Evolutionary conservation across 2,329 filamentous ascomycete species (phyloP), one percentile per base, ranked within the genome.

Genomic region (Phoma sp.): DNA sequence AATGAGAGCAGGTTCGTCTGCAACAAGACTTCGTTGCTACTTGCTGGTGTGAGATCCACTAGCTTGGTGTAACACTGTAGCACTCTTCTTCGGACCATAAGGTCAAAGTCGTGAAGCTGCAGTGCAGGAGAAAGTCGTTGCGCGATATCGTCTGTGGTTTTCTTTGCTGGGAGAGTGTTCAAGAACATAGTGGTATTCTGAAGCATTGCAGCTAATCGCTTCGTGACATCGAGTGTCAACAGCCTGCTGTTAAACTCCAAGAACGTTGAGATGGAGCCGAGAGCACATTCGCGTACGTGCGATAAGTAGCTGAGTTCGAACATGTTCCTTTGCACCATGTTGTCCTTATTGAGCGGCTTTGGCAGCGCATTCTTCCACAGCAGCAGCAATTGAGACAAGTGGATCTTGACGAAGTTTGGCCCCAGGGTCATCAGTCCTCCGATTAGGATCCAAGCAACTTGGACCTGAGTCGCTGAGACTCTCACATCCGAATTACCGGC

Each of bases 361-460:
- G 96, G 93, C 9, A 99, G 82, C 0, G 95, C 93, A 74, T 98
- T 99, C 75, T 96, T 96, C 95, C 95, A 99, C 6, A 99, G 80
- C 7, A 99, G 79, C 51, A 99, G 86, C 22, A 99, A 82, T 70
- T 99, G 95, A 2, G 93, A 93, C 7, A 99, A 83, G 75, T 99
- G 95, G 23, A 98, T 98, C 77, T 99, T 99, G 75, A 98, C 93
- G 73, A 99, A 99, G 73, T 96, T 98, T 4, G 95, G 93, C 0
- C 95, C 95, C 0, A 99, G 83, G 0, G 93, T 92, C 93, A 98
- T 98, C 49, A 99, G 79, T 0, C 96, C 95, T 33, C 96, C 95
- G 41, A 99, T 96, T 52, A 99, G 80, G 42, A 96, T 96, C 93
- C 95, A 99, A 4, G 95, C 95, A 2, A 99, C 93, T 71, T 99